Base-by-base conservation (phyloP, 805 yeast genomes). In the Candida pseudoglaebosa region DNA sequence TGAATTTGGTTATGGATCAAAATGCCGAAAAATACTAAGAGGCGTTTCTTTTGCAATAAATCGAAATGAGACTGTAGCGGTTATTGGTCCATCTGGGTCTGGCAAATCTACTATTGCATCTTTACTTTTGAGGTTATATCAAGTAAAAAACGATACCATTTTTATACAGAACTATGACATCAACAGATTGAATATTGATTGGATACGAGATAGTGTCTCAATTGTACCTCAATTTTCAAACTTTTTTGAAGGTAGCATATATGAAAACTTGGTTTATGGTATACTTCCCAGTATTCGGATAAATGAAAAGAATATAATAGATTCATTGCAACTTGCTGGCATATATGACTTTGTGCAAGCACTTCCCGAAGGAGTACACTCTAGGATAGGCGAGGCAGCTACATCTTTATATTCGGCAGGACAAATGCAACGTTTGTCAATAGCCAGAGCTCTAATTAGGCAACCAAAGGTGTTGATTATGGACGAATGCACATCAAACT, bases 401-500 rank as follows among this genome's bases (percentile, higher is more conserved):
- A 58, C 65, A 10, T 46, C 67, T 1, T 48, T 77, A 31, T 58
- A 91, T 1, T 89, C 97, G 1, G 95, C 95, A 19, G 99, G 99
- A 2, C 98, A 93, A 57, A 70, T 83, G 6, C 98, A 93, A 56
- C 64, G 97, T 40, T 56, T 93, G 2, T 81, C 93, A 0, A 78
- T 93, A 37, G 95, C 91, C 0, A 70, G 98, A 36, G 93, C 95
- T 0, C 45, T 93, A 3, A 41, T 90, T 4, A 62, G 90, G 26
- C 65, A 71, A 15, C 93, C 97, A 0, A 63, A 65, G 21, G 47
- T 80, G 7, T 67, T 80, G n/a, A 69, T 93, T 4, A 59, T 93
- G 35, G 99, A 93, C 59, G 99, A 93, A 56, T 82, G 90, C 49
- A 89, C 98, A 0, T 81, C 97, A 0, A 84, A 95, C 0, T 65